Base-by-base conservation (phyloP, 495 filamentous ascomycete species). In the Penicillium nucicola region DNA sequence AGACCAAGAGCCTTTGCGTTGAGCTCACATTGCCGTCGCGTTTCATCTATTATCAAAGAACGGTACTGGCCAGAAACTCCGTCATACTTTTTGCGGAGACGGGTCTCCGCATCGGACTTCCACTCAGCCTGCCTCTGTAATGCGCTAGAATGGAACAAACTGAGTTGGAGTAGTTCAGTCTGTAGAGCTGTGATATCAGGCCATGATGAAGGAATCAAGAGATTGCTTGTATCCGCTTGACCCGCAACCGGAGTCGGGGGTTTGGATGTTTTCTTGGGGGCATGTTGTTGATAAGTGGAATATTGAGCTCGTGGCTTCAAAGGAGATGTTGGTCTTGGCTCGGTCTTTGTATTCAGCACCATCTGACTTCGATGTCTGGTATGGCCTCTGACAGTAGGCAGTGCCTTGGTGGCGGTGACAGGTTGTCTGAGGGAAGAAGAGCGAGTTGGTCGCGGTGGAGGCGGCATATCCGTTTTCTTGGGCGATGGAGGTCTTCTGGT, bases 141-240 rank as follows among this genome's bases (percentile, higher is more conserved):
- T 9, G 66, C 64, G 7, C 64, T 62, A 9, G 74, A 76, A 68
- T 89, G 86, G 11, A 91, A 69, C 9, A 92, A 71, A 59, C 83
- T 81, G 5, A 92, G 69, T 59, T 90, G 87, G 18, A 90, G 69
- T 17, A 93, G 74, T 57, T 91, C 86, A 0, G 84, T 82, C 59
- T 90, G 87, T 23, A 89, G 58, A 17, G 78, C 73, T 33, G 78
- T 74, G 5, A 78, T 79, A 59, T 88, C 85, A 42, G 82, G 79
- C 66, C 64, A 69, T 1, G 82, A 78, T 2, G 44, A 79, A 19
- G 62, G 55, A 14, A 66, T 63, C 32, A 69, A 45, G 13, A 56
- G 41, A 23, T 48, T 37, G 37, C 59, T 45, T 15, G 58, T 10
- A 7, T 53, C 49, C 12, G 48, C 5, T 25, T 40, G 22, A 20